phyloP scores from a whole-genome alignment of 495 filamentous ascomycete genomes.

The Melanomma pulvis-pyrius region DNA sequence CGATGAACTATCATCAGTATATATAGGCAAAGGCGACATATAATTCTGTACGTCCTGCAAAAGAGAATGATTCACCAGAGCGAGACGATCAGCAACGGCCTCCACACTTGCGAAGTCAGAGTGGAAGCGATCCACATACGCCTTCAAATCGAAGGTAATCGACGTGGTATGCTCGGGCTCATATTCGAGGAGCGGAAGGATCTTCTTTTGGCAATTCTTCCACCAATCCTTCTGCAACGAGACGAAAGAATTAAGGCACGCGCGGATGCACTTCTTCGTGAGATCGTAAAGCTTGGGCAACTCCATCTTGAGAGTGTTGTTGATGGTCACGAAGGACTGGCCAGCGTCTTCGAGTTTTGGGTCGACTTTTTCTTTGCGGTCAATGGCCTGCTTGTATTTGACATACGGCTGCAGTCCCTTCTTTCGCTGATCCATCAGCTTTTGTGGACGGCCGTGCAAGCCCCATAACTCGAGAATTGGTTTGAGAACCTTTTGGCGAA shows the following conservation, averaged over 20 bases:
- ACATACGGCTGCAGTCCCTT: constrained; percentile 89
- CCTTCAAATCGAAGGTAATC: constrained; percentile 58
- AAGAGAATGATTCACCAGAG: constrained; percentile 61
- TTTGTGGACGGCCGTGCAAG: constrained; percentile 71
- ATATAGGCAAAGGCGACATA: constrained; percentile 55
- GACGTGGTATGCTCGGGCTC: constrained; percentile 64
- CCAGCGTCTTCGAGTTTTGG: constrained; percentile 79
- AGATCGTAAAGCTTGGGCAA: constrained; percentile 80
- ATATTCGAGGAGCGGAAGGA: constrained; percentile 71
- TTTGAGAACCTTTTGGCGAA: constrained; percentile 81
- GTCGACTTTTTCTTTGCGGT: constrained; percentile 77
- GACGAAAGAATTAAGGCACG: constrained; percentile 78
- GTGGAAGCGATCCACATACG: constrained; percentile 55
- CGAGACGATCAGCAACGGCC: constrained; percentile 55
- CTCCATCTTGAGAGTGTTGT: constrained; percentile 89
- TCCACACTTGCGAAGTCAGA: constrained; percentile 69
- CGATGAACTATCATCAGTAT: constrained; percentile 39
- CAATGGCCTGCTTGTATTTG: constrained; percentile 73
- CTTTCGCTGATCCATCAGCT: constrained; percentile 86
- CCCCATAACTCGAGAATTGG: constrained; percentile 82
- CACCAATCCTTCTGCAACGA: constrained; percentile 81
- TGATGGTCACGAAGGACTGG: constrained; percentile 84
- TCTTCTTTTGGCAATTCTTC: constrained; percentile 74
- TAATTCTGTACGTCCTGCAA: constrained; percentile 59
- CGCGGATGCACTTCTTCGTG: constrained; percentile 77